Base-by-base conservation (phyloP, 2,329 filamentous ascomycete genomes). In the Neofusicoccum parvum region DNA sequence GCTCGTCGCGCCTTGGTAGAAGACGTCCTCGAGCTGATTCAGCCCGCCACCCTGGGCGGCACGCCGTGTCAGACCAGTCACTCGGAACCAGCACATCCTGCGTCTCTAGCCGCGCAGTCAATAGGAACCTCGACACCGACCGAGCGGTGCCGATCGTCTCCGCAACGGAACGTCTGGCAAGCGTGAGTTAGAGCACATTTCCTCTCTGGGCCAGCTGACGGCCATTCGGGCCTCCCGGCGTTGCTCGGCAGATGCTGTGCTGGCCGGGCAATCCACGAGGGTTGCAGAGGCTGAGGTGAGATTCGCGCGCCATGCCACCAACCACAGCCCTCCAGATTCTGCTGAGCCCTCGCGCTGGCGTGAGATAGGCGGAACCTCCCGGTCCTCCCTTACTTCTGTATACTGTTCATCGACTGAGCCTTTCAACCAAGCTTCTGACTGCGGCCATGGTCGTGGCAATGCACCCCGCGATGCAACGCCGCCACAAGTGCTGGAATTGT, bases 281-380 rank as follows among this genome's bases (percentile, higher is more conserved):
- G 14, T 14, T n/a, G 41, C 41, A 45, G 41, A 4, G 5, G 56
- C 56, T 60, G 56, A 48, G 41, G 56, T 60, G 56, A 60, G 56
- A 60, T 49, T 39, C 53, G 20, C 45, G 15, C n/a, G 27, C 17
- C 7, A 11, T 10, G 2, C 12, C 15, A 12, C 56, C 56, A 36
- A 49, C 43, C 56, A 20, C 32, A 20, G 12, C 5, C 56, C 27
- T 5, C 2, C 43, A 14, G 23, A 60, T 60, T 48, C 56, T 45
- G 43, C 56, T 59, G 54, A 59, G 54, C 54, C 54, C 39, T 59
- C 36, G 14, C n/a, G 54, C 54, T 60, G 56, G 41, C 56, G 56
- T 60, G 32, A 60, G 32, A 39, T 15, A 36, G 27, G 32, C 56
- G 14, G 23, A 15, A 20, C n/a, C 54, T 45, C 54, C 20, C 27